Evolutionary conservation across 2,329 filamentous ascomycete species (phyloP).

Genomic region (Penicillium olsonii): DNA sequence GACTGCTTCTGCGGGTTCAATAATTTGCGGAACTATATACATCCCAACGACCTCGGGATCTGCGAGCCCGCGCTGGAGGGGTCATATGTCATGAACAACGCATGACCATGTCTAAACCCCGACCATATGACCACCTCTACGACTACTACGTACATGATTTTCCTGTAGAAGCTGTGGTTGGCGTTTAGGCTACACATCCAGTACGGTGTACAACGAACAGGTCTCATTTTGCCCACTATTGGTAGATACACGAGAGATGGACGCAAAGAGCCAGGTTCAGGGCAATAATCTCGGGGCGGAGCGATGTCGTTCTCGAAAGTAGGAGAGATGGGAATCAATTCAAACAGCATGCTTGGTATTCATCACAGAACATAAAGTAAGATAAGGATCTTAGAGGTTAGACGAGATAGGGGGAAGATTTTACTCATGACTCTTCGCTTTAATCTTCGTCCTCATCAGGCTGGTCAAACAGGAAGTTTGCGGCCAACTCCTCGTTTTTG

Average conservation of each 20-base stretch:
- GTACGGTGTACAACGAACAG: slow-evolving; percentile 24
- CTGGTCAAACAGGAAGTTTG: slow-evolving; percentile 97
- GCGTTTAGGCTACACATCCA: neutral
- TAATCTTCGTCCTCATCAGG: slow-evolving; percentile 71
- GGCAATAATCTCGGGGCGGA: slow-evolving; percentile 8
- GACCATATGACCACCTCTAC: neutral
- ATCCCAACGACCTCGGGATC: neutral
- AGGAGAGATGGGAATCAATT: slow-evolving; percentile 17
- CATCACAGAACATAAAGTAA: slow-evolving; percentile 28
- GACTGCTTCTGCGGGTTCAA: neutral
- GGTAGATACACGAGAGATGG: slow-evolving; percentile 31
- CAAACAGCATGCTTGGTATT: slow-evolving; percentile 29
- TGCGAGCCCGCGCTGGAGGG: neutral
- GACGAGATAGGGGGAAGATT: slow-evolving; percentile 5
- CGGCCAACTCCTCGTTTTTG: slow-evolving; percentile 97
- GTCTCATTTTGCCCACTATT: slow-evolving; percentile 34
- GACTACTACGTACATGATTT: too few relatives aligned
- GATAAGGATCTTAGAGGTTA: slow-evolving; percentile 2
- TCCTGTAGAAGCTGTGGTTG: too few relatives aligned
- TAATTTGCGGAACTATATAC: neutral
- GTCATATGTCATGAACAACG: neutral
- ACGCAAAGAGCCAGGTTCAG: slow-evolving; percentile 11
- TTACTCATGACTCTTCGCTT: slow-evolving; percentile 5
- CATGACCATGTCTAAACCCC: neutral
- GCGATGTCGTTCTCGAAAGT: slow-evolving; percentile 6